A percentile compares a stretch with the other conserved stretches of the same genome.
Evolutionary conservation across 2,329 filamentous ascomycete genomes (phyloP).

Genomic region (Cadophora gregata): DNA sequence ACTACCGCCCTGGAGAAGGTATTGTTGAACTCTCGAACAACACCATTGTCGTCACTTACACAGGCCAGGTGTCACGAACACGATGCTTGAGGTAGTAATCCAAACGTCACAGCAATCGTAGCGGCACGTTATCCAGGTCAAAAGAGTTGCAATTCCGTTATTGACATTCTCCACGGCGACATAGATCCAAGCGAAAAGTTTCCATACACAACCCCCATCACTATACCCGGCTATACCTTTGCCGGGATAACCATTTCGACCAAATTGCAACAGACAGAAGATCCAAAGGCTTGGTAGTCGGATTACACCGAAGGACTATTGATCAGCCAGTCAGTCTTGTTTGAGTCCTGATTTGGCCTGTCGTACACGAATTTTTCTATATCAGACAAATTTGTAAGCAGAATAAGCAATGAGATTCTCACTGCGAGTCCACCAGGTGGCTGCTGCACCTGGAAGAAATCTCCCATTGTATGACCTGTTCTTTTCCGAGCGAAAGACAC

Average conservation of each 20-base stretch:
- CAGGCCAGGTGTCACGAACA: constrained; percentile 67
- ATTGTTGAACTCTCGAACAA: constrained; percentile 51
- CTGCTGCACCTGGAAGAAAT: constrained; percentile 31
- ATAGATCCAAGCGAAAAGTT: constrained; percentile 78
- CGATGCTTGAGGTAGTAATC: constrained; percentile 74
- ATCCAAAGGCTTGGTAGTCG: constrained; percentile 65
- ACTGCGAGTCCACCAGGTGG: constrained; percentile 45
- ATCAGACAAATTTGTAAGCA: constrained; percentile 54
- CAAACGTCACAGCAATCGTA: constrained; percentile 77
- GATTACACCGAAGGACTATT: constrained; percentile 61
- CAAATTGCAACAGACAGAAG: constrained; percentile 43
- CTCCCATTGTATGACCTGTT: constrained; percentile 31
- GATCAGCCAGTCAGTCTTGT: constrained; percentile 45
- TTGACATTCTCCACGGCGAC: constrained; percentile 78
- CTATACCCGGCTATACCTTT: constrained; percentile 57
- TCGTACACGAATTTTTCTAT: constrained; percentile 80
- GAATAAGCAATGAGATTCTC: not conserved
- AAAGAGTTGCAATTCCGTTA: constrained; percentile 80
- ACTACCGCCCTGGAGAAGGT: constrained; percentile 49
- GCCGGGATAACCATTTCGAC: constrained; percentile 69
- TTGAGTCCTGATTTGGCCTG: constrained; percentile 53
- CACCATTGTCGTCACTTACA: constrained; percentile 70
- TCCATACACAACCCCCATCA: constrained; percentile 68
- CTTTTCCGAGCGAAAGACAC: constrained; percentile 60
- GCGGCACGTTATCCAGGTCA: constrained; percentile 83